Evolutionary conservation across 179 eudicot species (phyloP), one percentile per base, ranked within the genome.

Genomic region (Nepenthes alata): DNA sequence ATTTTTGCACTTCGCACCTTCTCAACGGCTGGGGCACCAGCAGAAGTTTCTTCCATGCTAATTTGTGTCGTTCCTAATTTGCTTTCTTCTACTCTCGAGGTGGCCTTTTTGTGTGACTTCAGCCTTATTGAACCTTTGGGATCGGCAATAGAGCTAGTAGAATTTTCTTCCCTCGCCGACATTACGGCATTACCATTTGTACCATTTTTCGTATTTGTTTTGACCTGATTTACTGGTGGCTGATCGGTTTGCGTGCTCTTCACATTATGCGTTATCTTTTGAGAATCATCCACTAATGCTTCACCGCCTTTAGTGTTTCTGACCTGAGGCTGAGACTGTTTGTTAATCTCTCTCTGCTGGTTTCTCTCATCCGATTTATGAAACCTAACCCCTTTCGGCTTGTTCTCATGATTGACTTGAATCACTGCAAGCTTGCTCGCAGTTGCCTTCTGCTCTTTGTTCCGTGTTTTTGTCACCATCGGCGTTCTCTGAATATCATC

Each of bases 361-460:
- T 53, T 64, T 66, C 62, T 66, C 52, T 77, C 75, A 3, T 66
- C 71, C 54, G 74, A 64, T 58, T 66, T 81, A 55, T 71, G 78
- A 61, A 67, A 48, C 53, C 58, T 72, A 45, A 56, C 48, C 37
- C 68, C 69, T 12, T 45, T 57, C 39, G 57, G 58, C 47, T 60
- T 55, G 71, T 74, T 72, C 54, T 67, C 75, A 56, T 64, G 72
- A 47, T 55, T 64, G 16, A 11, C 54, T 62, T 16, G 35, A 47
- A 61, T 72, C 35, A 54, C 56, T 15, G 53, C 47, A 47, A 60
- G 49, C 35, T 70, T 77, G 48, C 67, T 65, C 11, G 63, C 64
- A 2, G 37, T 61, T 63, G 51, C 47, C 61, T 64, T 66, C 68
- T 63, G 62, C 57, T 47, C 54, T 61, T 65, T 64, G 45, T 54